A percentile compares a stretch with the other conserved stretches of the same genome.
Conservation (phyloP, 1,284 basidiomycete species). For the Ustanciosporium gigantosporum region DNA sequence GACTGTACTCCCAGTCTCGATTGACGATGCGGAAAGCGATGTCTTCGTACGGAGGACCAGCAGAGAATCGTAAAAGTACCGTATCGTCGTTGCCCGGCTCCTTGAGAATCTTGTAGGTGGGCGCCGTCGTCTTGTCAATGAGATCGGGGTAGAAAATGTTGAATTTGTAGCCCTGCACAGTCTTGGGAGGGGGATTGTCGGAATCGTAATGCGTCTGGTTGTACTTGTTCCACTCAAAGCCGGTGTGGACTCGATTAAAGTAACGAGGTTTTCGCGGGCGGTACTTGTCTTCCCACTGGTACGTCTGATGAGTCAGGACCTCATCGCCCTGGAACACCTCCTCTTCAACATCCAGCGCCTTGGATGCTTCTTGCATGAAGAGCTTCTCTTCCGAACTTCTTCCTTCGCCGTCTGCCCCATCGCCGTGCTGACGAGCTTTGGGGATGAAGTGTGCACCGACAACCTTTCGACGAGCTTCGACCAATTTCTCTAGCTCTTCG, state of each 20-base stretch:
- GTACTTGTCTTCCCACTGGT: slow-evolving; percentile 99
- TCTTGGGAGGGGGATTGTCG: slow-evolving; percentile 59
- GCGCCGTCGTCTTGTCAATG: slow-evolving; percentile 94
- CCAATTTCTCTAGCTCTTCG: slow-evolving; percentile 32
- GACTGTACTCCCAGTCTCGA: slow-evolving; percentile 96
- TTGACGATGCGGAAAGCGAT: slow-evolving; percentile 98
- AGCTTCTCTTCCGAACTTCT: slow-evolving; percentile 36
- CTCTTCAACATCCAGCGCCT: slow-evolving; percentile 91
- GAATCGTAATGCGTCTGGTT: slow-evolving; percentile 61
- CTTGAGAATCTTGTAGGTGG: slow-evolving; percentile 79
- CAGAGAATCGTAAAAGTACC: slow-evolving; percentile 86
- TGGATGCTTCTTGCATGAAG: slow-evolving; percentile 65
- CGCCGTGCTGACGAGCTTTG: slow-evolving; percentile 5
- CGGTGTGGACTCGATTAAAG: slow-evolving; percentile 99
- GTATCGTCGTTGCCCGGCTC: slow-evolving; percentile 93
- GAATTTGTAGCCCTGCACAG: slow-evolving; percentile 84
- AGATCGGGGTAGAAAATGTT: slow-evolving; percentile 95
- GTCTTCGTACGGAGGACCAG: slow-evolving; percentile 98
- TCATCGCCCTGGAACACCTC: slow-evolving; percentile 83
- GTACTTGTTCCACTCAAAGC: slow-evolving; percentile 98
- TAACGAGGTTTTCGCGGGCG: slow-evolving; percentile 96
- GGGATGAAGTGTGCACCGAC: slow-evolving; percentile 42
- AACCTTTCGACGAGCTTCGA: slow-evolving; percentile 38
- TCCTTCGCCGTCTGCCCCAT: slow-evolving; percentile 1
- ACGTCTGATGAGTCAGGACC: slow-evolving; percentile 71